Evolutionary conservation across 805 yeast genomes (phyloP).

Genomic region (Debaryomyces tyrocola): DNA sequence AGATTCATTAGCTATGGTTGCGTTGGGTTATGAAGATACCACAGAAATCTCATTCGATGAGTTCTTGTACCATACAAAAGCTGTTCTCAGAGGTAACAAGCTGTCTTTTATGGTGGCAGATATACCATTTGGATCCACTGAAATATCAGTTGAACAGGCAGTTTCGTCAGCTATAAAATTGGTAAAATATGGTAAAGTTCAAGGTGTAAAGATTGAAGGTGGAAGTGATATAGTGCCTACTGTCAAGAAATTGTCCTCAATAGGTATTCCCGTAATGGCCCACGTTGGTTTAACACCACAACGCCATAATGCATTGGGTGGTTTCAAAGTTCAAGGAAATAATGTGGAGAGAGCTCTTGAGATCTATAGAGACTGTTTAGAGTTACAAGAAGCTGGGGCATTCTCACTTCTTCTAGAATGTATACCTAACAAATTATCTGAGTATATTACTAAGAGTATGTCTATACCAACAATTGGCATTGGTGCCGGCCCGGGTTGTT

Average conservation of each 20-base stretch:
- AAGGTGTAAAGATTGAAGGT: conserved; percentile 86
- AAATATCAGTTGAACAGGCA: conserved; percentile 62
- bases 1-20: conserved; percentile 90
- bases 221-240: conserved; percentile 58
- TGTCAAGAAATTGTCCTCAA: conserved; percentile 52
- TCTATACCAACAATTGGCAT: conserved; percentile 88
- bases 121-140: conserved; percentile 87
- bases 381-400: conserved; percentile 74
- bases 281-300: conserved; percentile 95
- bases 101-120: conserved; percentile 76
- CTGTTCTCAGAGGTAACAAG: conserved; percentile 72
- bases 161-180: conserved; percentile 54
- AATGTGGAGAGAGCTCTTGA: conserved; percentile 51
- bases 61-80: conserved; percentile 70
- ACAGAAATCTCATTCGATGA: conserved; percentile 77
- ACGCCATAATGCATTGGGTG: conserved; percentile 73
- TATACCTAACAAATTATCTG: conserved; percentile 73
- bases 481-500: conserved; percentile 84
- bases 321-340: conserved; percentile 85
- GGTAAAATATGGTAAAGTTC: conserved; percentile 55
- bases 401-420: conserved; percentile 80
- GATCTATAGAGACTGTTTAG: conserved; percentile 65
- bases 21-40: conserved; percentile 78
- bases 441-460: conserved; percentile 57
- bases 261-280: conserved; percentile 88